These are phyloP conservation scores for Lentinula edodes DNA, from an alignment of 768 basidiomycete species.

Conservation along the genomic window DNA sequence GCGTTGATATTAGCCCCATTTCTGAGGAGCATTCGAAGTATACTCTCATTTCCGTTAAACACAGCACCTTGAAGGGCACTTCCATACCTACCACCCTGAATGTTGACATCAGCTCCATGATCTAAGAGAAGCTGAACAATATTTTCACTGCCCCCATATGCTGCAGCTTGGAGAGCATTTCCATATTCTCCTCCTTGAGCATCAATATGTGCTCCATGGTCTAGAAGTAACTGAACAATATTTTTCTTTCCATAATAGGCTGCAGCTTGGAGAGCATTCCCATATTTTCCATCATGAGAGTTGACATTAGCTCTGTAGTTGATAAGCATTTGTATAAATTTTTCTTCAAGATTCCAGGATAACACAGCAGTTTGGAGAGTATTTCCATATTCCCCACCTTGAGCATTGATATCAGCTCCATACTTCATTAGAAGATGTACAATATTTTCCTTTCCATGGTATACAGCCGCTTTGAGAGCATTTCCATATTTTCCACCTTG, in stretches of 20 bases:
- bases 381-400: background rate
- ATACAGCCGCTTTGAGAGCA: too few relatives aligned
- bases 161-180: background rate
- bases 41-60: background rate
- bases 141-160: background rate
- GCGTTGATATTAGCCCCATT: too few relatives aligned
- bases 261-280: background rate
- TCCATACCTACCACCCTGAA: background rate
- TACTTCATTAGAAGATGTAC: background rate
- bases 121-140: background rate
- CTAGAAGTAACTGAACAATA: background rate
- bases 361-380: background rate
- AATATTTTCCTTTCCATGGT: too few relatives aligned
- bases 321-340: too few relatives aligned
- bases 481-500: too few relatives aligned
- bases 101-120: background rate
- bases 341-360: too few relatives aligned
- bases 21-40: too few relatives aligned
- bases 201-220: background rate
- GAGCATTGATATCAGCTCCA: background rate
- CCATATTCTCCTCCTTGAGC: background rate
- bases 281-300: background rate
- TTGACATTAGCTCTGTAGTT: background rate
- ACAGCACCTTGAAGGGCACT: background rate
- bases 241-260: background rate